A percentile compares a stretch with the other conserved stretches of the same genome.
These are phyloP conservation scores for Penicillium odoratum DNA, from an alignment of 495 filamentous ascomycete species.

Conservation along the genomic window DNA sequence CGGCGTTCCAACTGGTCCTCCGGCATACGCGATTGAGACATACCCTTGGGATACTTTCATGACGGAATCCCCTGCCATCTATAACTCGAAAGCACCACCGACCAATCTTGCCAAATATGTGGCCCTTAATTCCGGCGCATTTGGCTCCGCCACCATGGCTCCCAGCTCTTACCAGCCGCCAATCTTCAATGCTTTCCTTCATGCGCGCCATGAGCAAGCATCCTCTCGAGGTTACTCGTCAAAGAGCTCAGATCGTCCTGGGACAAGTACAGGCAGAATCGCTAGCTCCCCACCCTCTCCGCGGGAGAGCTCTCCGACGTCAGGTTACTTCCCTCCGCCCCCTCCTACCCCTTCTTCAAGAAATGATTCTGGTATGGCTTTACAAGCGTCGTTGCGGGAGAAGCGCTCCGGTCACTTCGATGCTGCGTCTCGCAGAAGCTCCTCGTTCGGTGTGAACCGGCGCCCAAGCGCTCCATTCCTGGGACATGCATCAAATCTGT, in stretches of 20 bases:
- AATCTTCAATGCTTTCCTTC: slow-evolving; percentile 89
- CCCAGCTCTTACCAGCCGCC: slow-evolving; percentile 48
- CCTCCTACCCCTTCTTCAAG: slow-evolving; percentile 76
- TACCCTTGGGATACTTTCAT: slow-evolving; percentile 88
- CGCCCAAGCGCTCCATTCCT: slow-evolving; percentile 84
- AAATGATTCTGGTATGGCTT: slow-evolving; percentile 84
- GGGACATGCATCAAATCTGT: slow-evolving; percentile 76
- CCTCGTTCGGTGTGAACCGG: slow-evolving; percentile 80
- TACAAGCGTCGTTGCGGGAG: slow-evolving; percentile 81
- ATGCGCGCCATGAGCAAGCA: slow-evolving; percentile 65
- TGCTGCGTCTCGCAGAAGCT: slow-evolving; percentile 77
- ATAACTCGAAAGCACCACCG: slow-evolving; percentile 64
- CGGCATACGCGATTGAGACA: slow-evolving; percentile 87
- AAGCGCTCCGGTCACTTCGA: slow-evolving; percentile 97
- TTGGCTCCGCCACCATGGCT: slow-evolving; percentile 63
- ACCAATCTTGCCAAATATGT: slow-evolving; percentile 81
- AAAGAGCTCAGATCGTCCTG: slow-evolving; percentile 66
- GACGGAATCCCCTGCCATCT: slow-evolving; percentile 79
- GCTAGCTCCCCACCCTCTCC: slow-evolving; percentile 77
- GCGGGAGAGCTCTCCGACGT: slow-evolving; percentile 70
- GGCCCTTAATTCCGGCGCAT: slow-evolving; percentile 81
- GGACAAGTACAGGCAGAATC: slow-evolving; percentile 74
- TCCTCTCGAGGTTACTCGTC: slow-evolving; percentile 48
- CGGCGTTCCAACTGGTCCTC: slow-evolving; percentile 85
- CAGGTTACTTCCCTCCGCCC: slow-evolving; percentile 72